Conservation (phyloP, 345 rosid species). For the Ceriops zippeliana region DNA sequence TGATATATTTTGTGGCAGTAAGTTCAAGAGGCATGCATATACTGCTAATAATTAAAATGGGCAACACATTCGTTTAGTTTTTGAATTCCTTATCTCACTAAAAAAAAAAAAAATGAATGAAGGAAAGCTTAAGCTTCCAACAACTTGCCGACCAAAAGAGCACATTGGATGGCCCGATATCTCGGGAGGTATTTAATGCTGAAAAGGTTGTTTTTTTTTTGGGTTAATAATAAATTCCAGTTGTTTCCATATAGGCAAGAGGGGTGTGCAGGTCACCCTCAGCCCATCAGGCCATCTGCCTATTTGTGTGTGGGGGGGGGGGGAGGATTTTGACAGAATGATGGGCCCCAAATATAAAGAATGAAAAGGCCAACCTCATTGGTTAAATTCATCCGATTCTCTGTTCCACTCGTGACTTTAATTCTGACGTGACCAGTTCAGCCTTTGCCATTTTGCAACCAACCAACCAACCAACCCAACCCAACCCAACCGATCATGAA, state of each 20-base stretch:
- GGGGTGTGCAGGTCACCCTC: background rate
- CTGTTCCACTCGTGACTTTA: slow-evolving; percentile 18
- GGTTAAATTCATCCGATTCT: slow-evolving; percentile 8
- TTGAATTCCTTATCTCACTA: background rate
- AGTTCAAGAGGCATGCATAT: no score
- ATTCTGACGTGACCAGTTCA: background rate
- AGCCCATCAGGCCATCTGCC: slow-evolving; percentile 1
- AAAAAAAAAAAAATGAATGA: background rate
- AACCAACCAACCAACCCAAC: background rate
- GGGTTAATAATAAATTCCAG: background rate
- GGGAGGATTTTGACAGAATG: background rate
- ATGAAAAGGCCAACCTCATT: background rate
- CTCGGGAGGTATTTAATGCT: slow-evolving; percentile 14
- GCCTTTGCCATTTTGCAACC: background rate
- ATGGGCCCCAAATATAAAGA: background rate
- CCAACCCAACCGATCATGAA: background rate
- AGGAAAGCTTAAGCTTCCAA: background rate
- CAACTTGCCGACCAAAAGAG: slow-evolving; percentile 24
- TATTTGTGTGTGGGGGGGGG: background rate
- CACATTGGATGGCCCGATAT: background rate
- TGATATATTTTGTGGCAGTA: no score
- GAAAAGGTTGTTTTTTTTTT: background rate
- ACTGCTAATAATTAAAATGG: background rate
- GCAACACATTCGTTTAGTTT: background rate
- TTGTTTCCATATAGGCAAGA: slow-evolving; percentile 1